Evolutionary conservation across 2,329 filamentous ascomycete species (phyloP).

Genomic region (Harringtonia aguacate): DNA sequence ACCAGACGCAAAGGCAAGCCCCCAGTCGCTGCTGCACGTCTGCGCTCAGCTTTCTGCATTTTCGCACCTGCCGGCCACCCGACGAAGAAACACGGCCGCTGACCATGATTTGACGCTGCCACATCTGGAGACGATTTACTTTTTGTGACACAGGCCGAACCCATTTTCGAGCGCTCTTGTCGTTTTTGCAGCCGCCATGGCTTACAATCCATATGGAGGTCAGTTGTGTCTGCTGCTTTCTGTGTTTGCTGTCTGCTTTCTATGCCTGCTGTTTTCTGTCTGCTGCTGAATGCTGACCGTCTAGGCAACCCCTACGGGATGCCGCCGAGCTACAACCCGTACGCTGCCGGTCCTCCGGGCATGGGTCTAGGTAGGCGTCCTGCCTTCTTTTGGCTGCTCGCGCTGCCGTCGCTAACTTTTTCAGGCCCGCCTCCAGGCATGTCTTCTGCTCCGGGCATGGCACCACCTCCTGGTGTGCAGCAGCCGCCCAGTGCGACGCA

Average conservation of each 20-base stretch:
- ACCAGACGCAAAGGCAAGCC: too few species aligned
- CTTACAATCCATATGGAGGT: slow-evolving; percentile 53
- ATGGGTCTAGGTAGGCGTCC: slow-evolving; percentile 60
- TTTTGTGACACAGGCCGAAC: too few species aligned
- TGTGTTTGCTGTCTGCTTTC: background rate
- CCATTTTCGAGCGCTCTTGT: background rate
- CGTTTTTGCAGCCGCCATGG: slow-evolving; percentile 26
- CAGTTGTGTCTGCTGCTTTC: slow-evolving; percentile 1
- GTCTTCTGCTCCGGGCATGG: slow-evolving; percentile 70
- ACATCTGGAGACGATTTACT: too few species aligned
- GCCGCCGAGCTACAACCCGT: slow-evolving; percentile 62
- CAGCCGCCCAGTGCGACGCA: slow-evolving; percentile 58
- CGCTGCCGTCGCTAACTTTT: slow-evolving; percentile 7
- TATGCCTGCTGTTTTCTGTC: background rate
- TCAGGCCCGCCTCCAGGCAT: slow-evolving; percentile 69
- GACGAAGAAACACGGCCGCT: too few species aligned
- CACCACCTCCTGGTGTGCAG: slow-evolving; percentile 66
- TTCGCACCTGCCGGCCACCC: too few species aligned
- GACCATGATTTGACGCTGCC: too few species aligned
- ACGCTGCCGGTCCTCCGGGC: slow-evolving; percentile 54
- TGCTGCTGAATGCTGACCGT: background rate
- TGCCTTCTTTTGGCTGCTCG: background rate
- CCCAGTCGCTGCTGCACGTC: too few species aligned
- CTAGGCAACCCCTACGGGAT: slow-evolving; percentile 53
- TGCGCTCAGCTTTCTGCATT: too few species aligned